phyloP scores from a whole-genome alignment of 495 filamentous ascomycete species.

The Platismatia glauca region DNA sequence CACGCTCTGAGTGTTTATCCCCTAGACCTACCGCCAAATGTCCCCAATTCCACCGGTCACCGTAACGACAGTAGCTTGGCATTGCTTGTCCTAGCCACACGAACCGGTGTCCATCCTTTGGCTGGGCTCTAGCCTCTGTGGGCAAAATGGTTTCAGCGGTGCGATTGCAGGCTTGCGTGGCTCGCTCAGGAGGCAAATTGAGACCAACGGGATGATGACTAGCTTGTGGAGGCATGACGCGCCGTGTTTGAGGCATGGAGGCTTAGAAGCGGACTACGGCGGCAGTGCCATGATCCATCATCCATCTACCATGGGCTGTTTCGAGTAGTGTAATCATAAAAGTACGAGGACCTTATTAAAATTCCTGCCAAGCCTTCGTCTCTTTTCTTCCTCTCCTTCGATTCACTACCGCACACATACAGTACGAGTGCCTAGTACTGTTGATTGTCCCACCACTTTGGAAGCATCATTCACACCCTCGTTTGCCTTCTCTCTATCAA shows the following conservation, averaged over 20 bases:
- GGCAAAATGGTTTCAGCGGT: too few species aligned
- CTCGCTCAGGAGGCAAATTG: too few species aligned
- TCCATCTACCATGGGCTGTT: too few species aligned
- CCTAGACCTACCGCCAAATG: neutral
- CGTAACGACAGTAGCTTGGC: neutral
- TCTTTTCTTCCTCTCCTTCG: neutral
- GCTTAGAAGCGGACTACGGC: neutral
- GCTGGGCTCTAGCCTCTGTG: constrained; percentile 1
- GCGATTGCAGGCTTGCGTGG: too few species aligned
- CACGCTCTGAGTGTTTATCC: neutral
- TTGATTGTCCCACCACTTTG: too few species aligned
- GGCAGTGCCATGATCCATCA: constrained; percentile 5
- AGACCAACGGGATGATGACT: too few species aligned
- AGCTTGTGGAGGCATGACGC: too few species aligned
- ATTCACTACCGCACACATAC: too few species aligned
- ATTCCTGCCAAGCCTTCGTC: constrained; percentile 10
- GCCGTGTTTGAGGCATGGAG: too few species aligned
- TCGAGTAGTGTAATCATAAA: too few species aligned
- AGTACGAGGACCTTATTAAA: neutral
- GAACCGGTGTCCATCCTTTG: neutral
- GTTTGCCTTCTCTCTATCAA: constrained; percentile 14
- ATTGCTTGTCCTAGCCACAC: neutral
- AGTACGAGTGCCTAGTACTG: too few species aligned
- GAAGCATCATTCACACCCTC: constrained; percentile 7
- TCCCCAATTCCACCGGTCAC: neutral